Conservation (phyloP, 2,329 filamentous ascomycete genomes). For the Colletotrichum aenigma region DNA sequence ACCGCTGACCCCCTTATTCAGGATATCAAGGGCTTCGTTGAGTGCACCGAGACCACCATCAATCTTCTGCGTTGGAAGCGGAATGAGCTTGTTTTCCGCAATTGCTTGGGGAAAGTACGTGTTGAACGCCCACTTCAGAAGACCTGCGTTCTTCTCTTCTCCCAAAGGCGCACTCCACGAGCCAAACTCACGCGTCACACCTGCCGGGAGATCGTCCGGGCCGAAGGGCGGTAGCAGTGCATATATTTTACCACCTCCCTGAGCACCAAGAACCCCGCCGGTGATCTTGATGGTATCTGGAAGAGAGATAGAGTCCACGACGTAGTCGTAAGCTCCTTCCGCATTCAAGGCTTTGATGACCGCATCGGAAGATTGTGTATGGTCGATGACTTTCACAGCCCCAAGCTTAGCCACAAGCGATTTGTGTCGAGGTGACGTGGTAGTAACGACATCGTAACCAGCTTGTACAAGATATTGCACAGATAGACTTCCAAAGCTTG, state of each 20-base stretch:
- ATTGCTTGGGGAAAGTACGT: constrained; percentile 1
- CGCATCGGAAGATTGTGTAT: constrained; percentile 30
- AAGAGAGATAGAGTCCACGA: constrained; percentile 33
- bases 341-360: constrained; percentile 24
- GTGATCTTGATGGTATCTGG: constrained; percentile 24
- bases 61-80: background rate
- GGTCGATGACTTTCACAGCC: constrained; percentile 48
- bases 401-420: constrained; percentile 47
- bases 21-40: background rate
- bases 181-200: background rate
- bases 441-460: constrained; percentile 49
- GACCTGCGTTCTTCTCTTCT: background rate
- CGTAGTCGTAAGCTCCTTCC: constrained; percentile 28
- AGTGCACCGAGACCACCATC: background rate
- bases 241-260: constrained; percentile 3
- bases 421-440: constrained; percentile 44
- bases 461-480: constrained; percentile 48
- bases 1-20: constrained; percentile 1
- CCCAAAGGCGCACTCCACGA: background rate
- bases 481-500: constrained; percentile 47
- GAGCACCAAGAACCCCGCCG: background rate
- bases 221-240: background rate
- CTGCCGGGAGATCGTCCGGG: background rate
- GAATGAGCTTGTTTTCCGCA: background rate
- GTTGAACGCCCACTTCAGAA: background rate